phyloP scores from a whole-genome alignment of 768 basidiomycete genomes.

The Agrocybe praecox region DNA sequence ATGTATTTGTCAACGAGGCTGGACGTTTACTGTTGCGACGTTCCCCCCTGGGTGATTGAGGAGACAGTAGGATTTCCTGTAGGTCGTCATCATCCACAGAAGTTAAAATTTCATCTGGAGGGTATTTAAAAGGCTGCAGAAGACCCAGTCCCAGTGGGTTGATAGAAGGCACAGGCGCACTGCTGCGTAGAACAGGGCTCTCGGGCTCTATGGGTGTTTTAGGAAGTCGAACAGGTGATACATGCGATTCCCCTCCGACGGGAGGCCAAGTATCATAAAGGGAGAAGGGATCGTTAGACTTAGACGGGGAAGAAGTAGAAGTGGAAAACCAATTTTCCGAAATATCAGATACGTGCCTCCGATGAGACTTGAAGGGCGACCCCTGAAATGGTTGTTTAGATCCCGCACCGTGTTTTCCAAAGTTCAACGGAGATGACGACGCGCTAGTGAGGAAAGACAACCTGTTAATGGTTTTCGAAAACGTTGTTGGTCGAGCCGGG shows the following conservation, averaged over 20 bases:
- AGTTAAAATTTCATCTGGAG: slow-evolving; percentile 30
- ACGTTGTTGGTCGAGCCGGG: slow-evolving; percentile 15
- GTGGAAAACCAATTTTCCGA: slow-evolving; percentile 45
- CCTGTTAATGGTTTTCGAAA: slow-evolving; percentile 15
- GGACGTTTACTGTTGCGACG: slow-evolving; percentile 19
- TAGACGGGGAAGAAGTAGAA: slow-evolving; percentile 19
- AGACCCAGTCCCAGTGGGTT: slow-evolving; percentile 54
- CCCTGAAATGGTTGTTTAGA: slow-evolving; percentile 32
- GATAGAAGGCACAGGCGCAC: slow-evolving; percentile 31
- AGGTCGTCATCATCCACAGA: slow-evolving; percentile 36
- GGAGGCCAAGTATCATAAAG: slow-evolving; percentile 44
- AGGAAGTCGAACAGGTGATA: slow-evolving; percentile 28
- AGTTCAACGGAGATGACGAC: slow-evolving; percentile 39
- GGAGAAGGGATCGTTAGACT: slow-evolving; percentile 47
- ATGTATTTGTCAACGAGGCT: slow-evolving; percentile 3
- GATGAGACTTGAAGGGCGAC: slow-evolving; percentile 41
- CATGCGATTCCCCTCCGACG: slow-evolving; percentile 22
- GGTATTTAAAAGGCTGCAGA: slow-evolving; percentile 56
- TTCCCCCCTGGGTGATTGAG: slow-evolving; percentile 28
- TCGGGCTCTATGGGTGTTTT: slow-evolving; percentile 40
- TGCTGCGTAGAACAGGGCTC: slow-evolving; percentile 60
- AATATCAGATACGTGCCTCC: slow-evolving; percentile 34
- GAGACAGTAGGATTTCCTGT: slow-evolving; percentile 24
- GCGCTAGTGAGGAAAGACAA: slow-evolving; percentile 11
- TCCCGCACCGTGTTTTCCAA: slow-evolving; percentile 26